phyloP scores from a whole-genome alignment of 2,329 filamentous ascomycete genomes.

The Aspergillus nomiae region DNA sequence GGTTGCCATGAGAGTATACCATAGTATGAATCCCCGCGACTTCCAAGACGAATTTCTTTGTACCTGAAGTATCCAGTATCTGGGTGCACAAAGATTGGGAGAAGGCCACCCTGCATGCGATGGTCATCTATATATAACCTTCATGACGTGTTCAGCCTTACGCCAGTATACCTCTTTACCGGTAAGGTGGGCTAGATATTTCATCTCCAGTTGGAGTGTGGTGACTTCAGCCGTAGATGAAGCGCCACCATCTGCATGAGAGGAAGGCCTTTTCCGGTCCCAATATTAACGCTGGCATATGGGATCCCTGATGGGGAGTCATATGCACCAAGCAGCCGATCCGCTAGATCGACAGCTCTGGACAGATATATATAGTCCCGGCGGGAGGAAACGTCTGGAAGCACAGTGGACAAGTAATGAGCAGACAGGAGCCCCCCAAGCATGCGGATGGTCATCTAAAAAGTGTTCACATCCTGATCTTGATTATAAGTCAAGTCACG shows the following conservation, averaged over 20 bases:
- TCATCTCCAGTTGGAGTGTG: slow-evolving; percentile 89
- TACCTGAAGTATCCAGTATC: slow-evolving; percentile 75
- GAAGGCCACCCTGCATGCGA: slow-evolving; percentile 71
- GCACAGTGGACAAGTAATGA: slow-evolving; percentile 19
- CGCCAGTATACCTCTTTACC: slow-evolving; percentile 90
- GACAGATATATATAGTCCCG: slow-evolving; percentile 92
- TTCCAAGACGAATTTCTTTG: slow-evolving; percentile 83
- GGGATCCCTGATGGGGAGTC: slow-evolving; percentile 81
- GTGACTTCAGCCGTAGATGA: slow-evolving; percentile 91
- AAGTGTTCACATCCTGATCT: slow-evolving; percentile 28
- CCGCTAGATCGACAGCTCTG: slow-evolving; percentile 86
- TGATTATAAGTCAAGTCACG: slow-evolving; percentile 19
- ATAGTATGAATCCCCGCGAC: slow-evolving; percentile 93
- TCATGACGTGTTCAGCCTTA: slow-evolving; percentile 82
- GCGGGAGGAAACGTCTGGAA: slow-evolving; percentile 42
- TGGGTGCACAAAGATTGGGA: slow-evolving; percentile 87
- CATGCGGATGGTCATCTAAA: slow-evolving; percentile 32
- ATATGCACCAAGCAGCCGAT: slow-evolving; percentile 82
- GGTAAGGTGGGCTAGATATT: slow-evolving; percentile 88
- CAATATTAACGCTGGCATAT: slow-evolving; percentile 83
- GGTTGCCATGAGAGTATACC: slow-evolving; percentile 34
- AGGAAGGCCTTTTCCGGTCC: slow-evolving; percentile 71
- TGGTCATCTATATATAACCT: slow-evolving; percentile 82
- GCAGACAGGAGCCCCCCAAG: slow-evolving; percentile 30
- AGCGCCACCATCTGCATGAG: slow-evolving; percentile 81